Conservation (phyloP, 2,329 filamentous ascomycete species). For the Leptographium lundbergii region DNA sequence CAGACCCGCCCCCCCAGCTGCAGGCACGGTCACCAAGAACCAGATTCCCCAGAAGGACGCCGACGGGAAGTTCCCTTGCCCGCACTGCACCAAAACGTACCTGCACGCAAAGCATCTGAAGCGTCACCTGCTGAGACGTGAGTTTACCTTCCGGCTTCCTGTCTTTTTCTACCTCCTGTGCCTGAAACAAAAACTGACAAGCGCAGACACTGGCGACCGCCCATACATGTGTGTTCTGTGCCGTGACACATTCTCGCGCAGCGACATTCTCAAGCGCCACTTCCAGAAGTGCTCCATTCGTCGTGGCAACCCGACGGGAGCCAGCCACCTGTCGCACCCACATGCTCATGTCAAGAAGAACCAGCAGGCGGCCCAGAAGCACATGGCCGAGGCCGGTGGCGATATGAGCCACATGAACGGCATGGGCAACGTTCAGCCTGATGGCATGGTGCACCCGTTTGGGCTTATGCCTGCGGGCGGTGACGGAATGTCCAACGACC, state of each 20-base stretch:
- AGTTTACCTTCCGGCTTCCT: constrained; percentile 31
- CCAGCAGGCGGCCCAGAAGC: constrained; percentile 42
- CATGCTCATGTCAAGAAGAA: constrained; percentile 80
- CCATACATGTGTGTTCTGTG: constrained; percentile 98
- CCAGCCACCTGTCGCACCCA: constrained; percentile 86
- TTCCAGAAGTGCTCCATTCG: constrained; percentile 98
- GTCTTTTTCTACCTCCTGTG: constrained; percentile 9
- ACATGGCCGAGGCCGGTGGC: constrained; percentile 30
- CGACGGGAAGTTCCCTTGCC: constrained; percentile 95
- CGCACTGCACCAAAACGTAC: constrained; percentile 97
- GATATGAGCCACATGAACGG: constrained; percentile 49
- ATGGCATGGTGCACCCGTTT: constrained; percentile 38
- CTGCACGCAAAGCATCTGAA: constrained; percentile 95
- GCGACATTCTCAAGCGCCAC: constrained; percentile 96
- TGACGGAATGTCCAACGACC: constrained; percentile 47
- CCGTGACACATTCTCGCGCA: constrained; percentile 94
- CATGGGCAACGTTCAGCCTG: constrained; percentile 43
- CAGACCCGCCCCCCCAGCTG: constrained; percentile 61
- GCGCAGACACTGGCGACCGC: constrained; percentile 82
- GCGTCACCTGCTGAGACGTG: constrained; percentile 88
- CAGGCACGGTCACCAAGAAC: constrained; percentile 60
- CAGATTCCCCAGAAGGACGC: constrained; percentile 89
- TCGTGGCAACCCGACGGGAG: constrained; percentile 87
- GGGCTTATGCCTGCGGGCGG: constrained; percentile 31
- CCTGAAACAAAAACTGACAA: neutral